phyloP scores from a whole-genome alignment of 768 basidiomycete species.

The Suillus hirtellus region DNA sequence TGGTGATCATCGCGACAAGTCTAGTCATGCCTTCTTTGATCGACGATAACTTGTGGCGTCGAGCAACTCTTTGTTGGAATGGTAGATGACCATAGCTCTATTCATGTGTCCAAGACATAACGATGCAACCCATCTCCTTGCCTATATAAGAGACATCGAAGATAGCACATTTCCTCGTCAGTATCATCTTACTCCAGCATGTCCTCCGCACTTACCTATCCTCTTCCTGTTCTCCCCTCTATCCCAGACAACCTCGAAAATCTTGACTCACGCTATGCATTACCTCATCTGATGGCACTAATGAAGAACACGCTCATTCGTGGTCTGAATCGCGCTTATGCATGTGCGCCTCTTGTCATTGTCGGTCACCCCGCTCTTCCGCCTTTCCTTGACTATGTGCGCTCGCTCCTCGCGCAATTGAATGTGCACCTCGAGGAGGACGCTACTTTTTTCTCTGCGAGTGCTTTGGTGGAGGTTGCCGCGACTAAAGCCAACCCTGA shows the following conservation, averaged over 20 bases:
- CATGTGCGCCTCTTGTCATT: constrained; percentile 6
- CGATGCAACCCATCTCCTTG: background rate
- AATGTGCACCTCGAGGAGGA: constrained; percentile 10
- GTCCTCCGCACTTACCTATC: constrained; percentile 7
- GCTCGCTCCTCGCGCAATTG: constrained; percentile 2
- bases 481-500: constrained; percentile 2
- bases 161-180: background rate
- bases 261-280: constrained; percentile 7
- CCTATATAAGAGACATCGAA: constrained; percentile 6
- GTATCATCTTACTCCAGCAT: background rate
- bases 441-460: constrained; percentile 2
- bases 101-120: background rate
- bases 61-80: background rate
- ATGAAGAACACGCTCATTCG: constrained; percentile 16
- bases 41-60: background rate
- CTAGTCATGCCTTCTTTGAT: background rate
- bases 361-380: background rate
- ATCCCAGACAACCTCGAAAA: constrained; percentile 10
- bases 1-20: background rate
- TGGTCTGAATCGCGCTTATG: constrained; percentile 11
- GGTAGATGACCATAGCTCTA: background rate
- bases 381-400: constrained; percentile 11
- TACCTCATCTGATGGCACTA: constrained; percentile 12
- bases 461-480: background rate
- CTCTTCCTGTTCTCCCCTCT: constrained; percentile 10